phyloP scores from a whole-genome alignment of 306 rosid genomes.

The Cicer arietinum region DNA sequence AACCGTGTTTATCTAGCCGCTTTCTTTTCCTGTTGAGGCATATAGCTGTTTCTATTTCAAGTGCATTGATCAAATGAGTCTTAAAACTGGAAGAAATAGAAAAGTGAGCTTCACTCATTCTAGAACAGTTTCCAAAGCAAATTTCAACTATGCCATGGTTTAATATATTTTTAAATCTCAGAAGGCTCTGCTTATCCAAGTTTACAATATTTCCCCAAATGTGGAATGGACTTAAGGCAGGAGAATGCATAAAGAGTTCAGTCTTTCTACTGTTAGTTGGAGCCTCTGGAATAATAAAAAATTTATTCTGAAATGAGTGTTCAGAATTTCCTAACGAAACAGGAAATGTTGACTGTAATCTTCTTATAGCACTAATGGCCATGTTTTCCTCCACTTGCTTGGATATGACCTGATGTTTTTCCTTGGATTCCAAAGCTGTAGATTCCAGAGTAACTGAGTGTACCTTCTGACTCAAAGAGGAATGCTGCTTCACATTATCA shows the following conservation, averaged over 20 bases:
- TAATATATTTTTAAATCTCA: constrained; percentile 31
- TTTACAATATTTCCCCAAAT: constrained; percentile 24
- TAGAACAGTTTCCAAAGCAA: constrained; percentile 17
- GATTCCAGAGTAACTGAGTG: constrained; percentile 29
- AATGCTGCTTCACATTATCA: constrained; percentile 34
- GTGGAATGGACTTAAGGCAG: constrained; percentile 31
- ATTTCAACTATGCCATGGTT: constrained; percentile 9
- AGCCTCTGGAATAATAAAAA: constrained; percentile 23
- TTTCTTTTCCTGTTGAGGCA: constrained; percentile 43
- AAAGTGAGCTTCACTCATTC: constrained; percentile 14
- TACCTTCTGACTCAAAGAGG: constrained; percentile 36
- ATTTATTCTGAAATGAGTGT: constrained; percentile 23
- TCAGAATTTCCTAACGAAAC: constrained; percentile 19
- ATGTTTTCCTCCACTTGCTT: constrained; percentile 18
- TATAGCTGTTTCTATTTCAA: constrained; percentile 23
- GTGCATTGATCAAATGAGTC: constrained; percentile 21
- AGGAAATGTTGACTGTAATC: constrained; percentile 29
- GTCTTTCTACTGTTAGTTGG: constrained; percentile 5
- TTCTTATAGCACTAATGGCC: constrained; percentile 14
- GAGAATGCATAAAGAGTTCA: constrained; percentile 33
- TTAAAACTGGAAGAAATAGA: constrained; percentile 7
- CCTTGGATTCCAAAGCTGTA: constrained; percentile 29
- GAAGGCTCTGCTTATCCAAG: constrained; percentile 10
- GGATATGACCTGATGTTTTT: constrained; percentile 37
- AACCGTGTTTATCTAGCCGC: constrained; percentile 35